These are phyloP conservation scores for Talaromyces proteolyticus DNA, from an alignment of 495 filamentous ascomycete genomes.

Conservation along the genomic window DNA sequence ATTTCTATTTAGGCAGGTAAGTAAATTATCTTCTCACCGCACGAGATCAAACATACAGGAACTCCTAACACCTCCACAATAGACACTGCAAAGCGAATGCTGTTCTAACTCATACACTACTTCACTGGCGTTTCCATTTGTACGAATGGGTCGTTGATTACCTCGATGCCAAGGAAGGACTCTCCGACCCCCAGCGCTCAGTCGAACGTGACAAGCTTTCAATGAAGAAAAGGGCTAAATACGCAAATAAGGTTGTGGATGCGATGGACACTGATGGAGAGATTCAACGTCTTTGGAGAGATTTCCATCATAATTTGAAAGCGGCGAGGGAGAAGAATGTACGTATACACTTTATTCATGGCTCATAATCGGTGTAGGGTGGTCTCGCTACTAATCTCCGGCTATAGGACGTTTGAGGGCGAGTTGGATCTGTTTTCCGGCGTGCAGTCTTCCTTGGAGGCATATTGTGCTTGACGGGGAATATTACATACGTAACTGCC, in stretches of 20 bases:
- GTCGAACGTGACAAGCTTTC: conserved; percentile 5
- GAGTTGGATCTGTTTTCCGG: too few relatives aligned
- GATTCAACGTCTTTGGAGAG: conserved; percentile 50
- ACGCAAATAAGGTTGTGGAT: conserved; percentile 52
- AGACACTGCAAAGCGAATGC: conserved; percentile 65
- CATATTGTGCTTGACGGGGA: too few relatives aligned
- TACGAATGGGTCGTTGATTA: conserved; percentile 63
- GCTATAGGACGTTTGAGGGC: too few relatives aligned
- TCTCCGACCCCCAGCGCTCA: conserved; percentile 1
- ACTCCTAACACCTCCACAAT: neutral
- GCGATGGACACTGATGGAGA: conserved; percentile 49
- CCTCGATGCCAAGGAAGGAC: conserved; percentile 45
- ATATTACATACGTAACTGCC: too few relatives aligned
- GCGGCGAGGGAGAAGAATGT: conserved; percentile 44
- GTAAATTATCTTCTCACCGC: conserved; percentile 16
- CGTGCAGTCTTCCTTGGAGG: too few relatives aligned
- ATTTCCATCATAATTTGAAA: conserved; percentile 54
- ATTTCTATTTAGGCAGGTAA: conserved; percentile 43
- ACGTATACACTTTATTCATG: too few relatives aligned
- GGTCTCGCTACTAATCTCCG: too few relatives aligned
- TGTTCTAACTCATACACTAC: conserved; percentile 59
- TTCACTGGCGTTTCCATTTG: conserved; percentile 72
- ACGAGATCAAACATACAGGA: neutral
- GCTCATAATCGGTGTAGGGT: too few relatives aligned
- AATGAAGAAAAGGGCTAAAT: conserved; percentile 41